A percentile compares a stretch with the other conserved stretches of the same genome.
Conservation (phyloP, 1,284 basidiomycete genomes). For the Rhodofomes roseus region DNA sequence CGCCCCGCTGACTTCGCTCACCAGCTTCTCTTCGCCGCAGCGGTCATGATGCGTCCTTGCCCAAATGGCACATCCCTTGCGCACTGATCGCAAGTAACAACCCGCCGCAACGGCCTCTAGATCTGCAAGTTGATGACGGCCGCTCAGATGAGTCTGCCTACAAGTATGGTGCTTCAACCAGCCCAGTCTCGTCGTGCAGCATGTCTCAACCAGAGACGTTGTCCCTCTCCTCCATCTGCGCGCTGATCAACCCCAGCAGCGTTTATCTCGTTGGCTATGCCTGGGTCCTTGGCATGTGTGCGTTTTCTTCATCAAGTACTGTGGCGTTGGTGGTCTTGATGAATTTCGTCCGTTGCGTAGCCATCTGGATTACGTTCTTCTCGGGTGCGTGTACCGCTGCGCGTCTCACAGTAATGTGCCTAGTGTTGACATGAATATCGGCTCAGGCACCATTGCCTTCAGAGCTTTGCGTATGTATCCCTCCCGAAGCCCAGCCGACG, state of each 20-base stretch:
- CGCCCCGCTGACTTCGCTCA: too few species aligned
- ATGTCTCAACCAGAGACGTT: constrained; percentile 25
- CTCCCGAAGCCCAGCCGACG: neutral
- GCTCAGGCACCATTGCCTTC: constrained; percentile 53
- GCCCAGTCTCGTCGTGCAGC: neutral
- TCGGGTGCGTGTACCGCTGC: constrained; percentile 39
- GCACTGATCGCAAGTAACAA: too few species aligned
- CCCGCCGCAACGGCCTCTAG: too few species aligned
- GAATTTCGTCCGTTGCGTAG: constrained; percentile 27
- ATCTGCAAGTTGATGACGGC: too few species aligned
- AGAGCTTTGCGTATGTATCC: constrained; percentile 48
- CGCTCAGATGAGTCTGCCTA: too few species aligned
- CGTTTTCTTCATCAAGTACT: constrained; percentile 23
- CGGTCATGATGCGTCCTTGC: too few species aligned
- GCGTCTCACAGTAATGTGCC: neutral
- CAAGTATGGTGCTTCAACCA: too few species aligned
- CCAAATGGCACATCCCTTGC: neutral
- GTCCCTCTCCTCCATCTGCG: constrained; percentile 36
- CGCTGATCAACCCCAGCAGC: constrained; percentile 42
- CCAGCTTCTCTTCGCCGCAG: neutral
- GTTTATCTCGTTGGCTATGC: constrained; percentile 54
- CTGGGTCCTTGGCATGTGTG: constrained; percentile 69
- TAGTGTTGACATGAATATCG: neutral
- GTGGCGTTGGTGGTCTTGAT: neutral
- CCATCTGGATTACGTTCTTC: constrained; percentile 66